Evolutionary conservation across 176 grass and related monocot species (phyloP), one percentile per base, ranked within the genome.

Genomic region (Puya raimondii): DNA sequence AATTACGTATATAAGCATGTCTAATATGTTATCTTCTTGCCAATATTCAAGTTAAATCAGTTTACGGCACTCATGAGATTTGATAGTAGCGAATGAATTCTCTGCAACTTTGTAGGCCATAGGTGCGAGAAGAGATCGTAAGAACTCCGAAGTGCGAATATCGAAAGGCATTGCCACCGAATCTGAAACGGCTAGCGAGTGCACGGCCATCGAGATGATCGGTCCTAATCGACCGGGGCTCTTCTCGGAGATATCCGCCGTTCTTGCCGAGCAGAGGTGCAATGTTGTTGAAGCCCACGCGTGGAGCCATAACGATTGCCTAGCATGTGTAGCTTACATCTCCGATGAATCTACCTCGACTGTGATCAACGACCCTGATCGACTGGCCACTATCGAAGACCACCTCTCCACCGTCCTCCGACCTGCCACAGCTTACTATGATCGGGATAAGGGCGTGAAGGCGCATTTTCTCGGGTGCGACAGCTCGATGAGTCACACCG

Each of bases 161-260:
- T 63, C 42, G 0, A 61, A 22, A 22, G 27, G 49, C 10, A 18
- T 73, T 73, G 71, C 71, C 15, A 18, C 64, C 10, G 48, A 12
- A 66, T 29, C 22, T 25, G 66, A 75, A 64, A 18, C 51, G 53
- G 49, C 23, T 64, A 20, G 48, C 5, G 52, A 83, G 29, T 77
- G 72, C 69, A 88, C 76, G 4, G 80, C 70, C 78, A 80, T 88
- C 51, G 85, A 83, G 49, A 88, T 88, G 76, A 88, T 83, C 51
- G 80, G 85, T 59, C 73, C 68, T 53, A 88, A 83, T 33, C 52
- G 85, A 22, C 80, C 80, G 67, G 80, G 85, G 53, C 73, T 88
- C 12, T 88, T 83, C 76, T 83, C 85, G 18, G 80, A 88, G 68
- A 88, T 88, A 51, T 83, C 85, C 16, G 80, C 77, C 65, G 80